phyloP scores from a whole-genome alignment of 2,329 filamentous ascomycete genomes.

The Didymella keratinophila region DNA sequence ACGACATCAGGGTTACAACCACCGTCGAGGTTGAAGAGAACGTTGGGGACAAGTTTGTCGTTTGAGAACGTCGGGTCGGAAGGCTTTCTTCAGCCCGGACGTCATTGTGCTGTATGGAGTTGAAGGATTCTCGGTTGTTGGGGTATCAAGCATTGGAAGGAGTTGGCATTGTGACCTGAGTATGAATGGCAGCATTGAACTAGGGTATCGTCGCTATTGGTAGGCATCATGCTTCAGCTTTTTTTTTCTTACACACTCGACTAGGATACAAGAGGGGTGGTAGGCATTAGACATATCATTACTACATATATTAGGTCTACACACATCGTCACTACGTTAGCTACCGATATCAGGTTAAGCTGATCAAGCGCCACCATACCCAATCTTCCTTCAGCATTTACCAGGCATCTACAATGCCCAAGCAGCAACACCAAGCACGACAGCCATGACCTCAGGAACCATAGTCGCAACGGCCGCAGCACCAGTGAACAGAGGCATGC shows the following conservation, averaged over 20 bases:
- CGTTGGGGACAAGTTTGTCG: constrained; percentile 14
- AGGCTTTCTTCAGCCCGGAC: neutral
- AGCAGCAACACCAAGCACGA: constrained; percentile 24
- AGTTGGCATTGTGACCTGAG: neutral
- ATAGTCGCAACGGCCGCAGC: constrained; percentile 23
- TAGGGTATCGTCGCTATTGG: neutral
- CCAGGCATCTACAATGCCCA: constrained; percentile 20
- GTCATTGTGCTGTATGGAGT: neutral
- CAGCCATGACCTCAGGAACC: constrained; percentile 20
- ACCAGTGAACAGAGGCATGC: constrained; percentile 26
- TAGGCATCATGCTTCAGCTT: neutral
- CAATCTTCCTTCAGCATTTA: too few relatives aligned
- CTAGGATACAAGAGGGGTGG: neutral
- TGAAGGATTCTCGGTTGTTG: neutral
- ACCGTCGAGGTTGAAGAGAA: constrained; percentile 20
- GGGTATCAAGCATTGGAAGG: neutral
- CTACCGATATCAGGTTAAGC: neutral
- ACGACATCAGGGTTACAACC: constrained; percentile 19
- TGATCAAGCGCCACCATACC: neutral
- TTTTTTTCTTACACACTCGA: neutral
- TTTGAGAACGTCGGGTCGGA: neutral
- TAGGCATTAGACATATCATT: neutral
- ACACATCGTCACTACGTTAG: neutral
- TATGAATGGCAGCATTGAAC: neutral
- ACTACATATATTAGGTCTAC: constrained; percentile 1